A percentile compares a stretch with the other conserved stretches of the same genome.
Evolutionary conservation across 345 rosid genomes (phyloP).

Genomic region (Rhizophora apiculata): DNA sequence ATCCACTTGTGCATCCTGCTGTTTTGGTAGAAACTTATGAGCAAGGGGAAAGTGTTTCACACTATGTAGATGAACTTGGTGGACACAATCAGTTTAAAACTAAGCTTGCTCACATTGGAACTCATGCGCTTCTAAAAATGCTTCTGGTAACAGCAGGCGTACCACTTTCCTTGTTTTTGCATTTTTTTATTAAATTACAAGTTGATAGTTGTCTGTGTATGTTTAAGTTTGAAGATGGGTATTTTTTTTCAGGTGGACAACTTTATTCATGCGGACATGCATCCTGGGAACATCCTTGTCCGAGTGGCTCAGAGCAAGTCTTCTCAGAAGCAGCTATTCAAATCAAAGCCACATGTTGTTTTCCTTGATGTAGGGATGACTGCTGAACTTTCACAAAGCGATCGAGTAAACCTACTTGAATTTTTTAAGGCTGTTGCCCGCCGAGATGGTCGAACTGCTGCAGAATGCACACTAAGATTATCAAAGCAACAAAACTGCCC

Average conservation of each 20-base stretch:
- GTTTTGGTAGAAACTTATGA: constrained; percentile 93
- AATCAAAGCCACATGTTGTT: constrained; percentile 85
- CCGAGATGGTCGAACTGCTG: constrained; percentile 91
- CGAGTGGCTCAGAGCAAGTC: constrained; percentile 55
- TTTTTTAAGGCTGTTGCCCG: constrained; percentile 91
- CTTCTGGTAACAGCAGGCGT: constrained; percentile 57
- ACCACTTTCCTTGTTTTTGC: not conserved
- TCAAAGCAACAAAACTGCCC: constrained; percentile 92
- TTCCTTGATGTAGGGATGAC: constrained; percentile 99
- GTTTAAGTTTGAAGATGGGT: constrained; percentile 5
- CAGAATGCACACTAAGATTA: constrained; percentile 71
- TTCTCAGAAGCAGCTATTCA: constrained; percentile 61
- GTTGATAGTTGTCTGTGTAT: not conserved
- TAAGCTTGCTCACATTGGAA: constrained; percentile 90
- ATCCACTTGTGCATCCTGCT: constrained; percentile 95
- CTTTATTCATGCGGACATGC: constrained; percentile 99
- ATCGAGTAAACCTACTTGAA: constrained; percentile 70
- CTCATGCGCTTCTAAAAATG: constrained; percentile 97
- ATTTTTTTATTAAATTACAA: not conserved
- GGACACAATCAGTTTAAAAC: constrained; percentile 65
- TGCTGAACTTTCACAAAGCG: constrained; percentile 87
- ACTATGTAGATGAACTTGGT: constrained; percentile 71
- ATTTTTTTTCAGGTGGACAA: constrained; percentile 81
- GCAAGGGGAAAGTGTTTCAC: constrained; percentile 87
- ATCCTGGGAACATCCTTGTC: constrained; percentile 96